Conservation (phyloP, 192 early-diverging fungal genomes). For the Coemansia sp. region DNA sequence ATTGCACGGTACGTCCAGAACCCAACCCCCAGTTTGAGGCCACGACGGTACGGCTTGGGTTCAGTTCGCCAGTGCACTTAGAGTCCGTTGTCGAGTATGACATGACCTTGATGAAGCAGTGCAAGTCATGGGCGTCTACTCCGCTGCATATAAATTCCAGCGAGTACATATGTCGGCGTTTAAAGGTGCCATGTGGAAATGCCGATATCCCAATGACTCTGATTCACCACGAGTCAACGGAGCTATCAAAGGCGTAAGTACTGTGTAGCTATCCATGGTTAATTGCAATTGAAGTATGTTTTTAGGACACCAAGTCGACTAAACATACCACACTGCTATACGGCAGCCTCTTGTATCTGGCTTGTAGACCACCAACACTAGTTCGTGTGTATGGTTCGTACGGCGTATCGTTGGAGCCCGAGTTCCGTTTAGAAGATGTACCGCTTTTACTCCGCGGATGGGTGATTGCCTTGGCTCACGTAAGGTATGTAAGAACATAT, state of each 20-base stretch:
- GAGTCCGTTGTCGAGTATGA: conserved; percentile 72
- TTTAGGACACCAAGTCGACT: background rate
- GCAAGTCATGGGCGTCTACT: conserved; percentile 36
- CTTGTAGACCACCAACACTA: conserved; percentile 53
- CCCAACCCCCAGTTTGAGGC: conserved; percentile 64
- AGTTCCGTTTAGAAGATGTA: conserved; percentile 76
- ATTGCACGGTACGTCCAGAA: conserved; percentile 63
- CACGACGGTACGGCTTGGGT: conserved; percentile 27
- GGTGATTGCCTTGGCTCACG: conserved; percentile 81
- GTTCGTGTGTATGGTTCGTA: conserved; percentile 84
- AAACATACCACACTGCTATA: background rate
- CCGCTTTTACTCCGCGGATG: conserved; percentile 80
- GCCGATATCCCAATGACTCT: conserved; percentile 68
- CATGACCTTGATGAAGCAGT: conserved; percentile 44
- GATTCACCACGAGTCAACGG: conserved; percentile 55
- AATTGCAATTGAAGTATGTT: background rate
- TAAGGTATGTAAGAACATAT: conserved; percentile 40
- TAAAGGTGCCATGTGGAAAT: conserved; percentile 26
- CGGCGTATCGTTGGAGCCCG: conserved; percentile 73
- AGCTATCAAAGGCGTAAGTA: conserved; percentile 21
- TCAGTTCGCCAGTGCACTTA: conserved; percentile 66
- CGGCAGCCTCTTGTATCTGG: background rate
- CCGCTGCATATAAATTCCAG: conserved; percentile 33
- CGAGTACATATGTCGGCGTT: conserved; percentile 35
- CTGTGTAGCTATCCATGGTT: background rate